A percentile compares a stretch with the other conserved stretches of the same genome.
These are phyloP conservation scores for Ascochyta rabiei DNA, from an alignment of 2,329 filamentous ascomycete genomes.

Conservation along the genomic window DNA sequence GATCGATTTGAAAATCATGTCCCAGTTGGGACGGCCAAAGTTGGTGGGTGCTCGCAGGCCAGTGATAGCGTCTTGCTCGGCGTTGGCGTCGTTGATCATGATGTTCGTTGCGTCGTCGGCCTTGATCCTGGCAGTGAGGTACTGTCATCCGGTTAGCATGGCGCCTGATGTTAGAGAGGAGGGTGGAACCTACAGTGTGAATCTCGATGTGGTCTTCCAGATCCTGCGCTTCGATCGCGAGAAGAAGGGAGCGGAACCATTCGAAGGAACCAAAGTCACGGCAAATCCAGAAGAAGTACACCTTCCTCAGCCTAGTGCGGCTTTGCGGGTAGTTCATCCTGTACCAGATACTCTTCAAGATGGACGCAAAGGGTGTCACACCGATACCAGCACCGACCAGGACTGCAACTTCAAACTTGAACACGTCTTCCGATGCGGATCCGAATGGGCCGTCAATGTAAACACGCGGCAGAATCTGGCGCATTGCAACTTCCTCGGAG, in stretches of 20 bases:
- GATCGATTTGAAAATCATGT: conserved; percentile 85
- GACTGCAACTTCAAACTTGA: conserved; percentile 66
- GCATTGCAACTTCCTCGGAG: conserved; percentile 69
- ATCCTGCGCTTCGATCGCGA: conserved; percentile 87
- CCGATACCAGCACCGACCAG: conserved; percentile 59
- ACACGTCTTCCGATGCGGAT: conserved; percentile 84
- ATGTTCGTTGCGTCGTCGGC: conserved; percentile 86
- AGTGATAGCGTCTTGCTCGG: conserved; percentile 83
- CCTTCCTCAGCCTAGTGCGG: conserved; percentile 79
- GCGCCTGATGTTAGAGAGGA: neutral
- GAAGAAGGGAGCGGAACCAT: conserved; percentile 84
- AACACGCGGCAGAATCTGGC: conserved; percentile 75
- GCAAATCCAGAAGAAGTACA: conserved; percentile 94
- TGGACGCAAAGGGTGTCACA: conserved; percentile 59
- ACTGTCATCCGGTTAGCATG: conserved; percentile 51
- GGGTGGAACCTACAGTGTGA: conserved; percentile 63
- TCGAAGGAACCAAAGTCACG: conserved; percentile 87
- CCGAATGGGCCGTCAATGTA: conserved; percentile 88
- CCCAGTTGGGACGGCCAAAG: conserved; percentile 87
- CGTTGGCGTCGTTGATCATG: conserved; percentile 89
- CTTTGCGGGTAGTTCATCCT: conserved; percentile 86
- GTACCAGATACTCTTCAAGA: conserved; percentile 87
- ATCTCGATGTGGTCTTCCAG: conserved; percentile 85
- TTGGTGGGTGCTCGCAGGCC: conserved; percentile 82
- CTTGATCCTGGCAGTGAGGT: conserved; percentile 86